Evolutionary conservation across 2,329 filamentous ascomycete species (phyloP).

Genomic region (Fusarium siculi): DNA sequence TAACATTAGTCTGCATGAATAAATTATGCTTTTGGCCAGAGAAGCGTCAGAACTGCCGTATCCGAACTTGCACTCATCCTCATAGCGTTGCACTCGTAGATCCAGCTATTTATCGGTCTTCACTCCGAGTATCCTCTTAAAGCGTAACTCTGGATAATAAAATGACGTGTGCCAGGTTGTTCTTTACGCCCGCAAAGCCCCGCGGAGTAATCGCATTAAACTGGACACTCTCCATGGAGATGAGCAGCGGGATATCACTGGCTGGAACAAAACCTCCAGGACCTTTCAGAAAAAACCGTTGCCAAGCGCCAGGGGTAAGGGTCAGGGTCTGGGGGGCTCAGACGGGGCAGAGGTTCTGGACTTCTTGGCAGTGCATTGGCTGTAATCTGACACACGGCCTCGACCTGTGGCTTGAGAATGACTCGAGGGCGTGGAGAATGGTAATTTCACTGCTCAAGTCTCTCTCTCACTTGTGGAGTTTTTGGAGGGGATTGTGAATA

Average conservation of each 20-base stretch:
- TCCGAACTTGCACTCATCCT: not conserved
- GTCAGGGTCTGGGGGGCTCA: not conserved
- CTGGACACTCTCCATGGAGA: not conserved
- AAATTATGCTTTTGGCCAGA: not conserved
- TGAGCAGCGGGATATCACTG: not conserved
- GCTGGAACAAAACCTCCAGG: not conserved
- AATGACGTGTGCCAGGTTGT: slow-evolving; percentile 1
- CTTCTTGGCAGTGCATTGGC: slow-evolving; percentile 16
- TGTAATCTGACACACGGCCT: not conserved
- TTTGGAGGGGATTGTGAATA: not conserved
- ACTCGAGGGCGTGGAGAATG: not conserved
- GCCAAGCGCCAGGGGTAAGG: slow-evolving; percentile 7
- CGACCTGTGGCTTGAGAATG: not conserved
- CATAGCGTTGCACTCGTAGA: not conserved
- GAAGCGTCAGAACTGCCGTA: no score
- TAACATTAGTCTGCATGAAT: not conserved
- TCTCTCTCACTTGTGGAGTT: not conserved
- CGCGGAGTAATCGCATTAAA: not conserved
- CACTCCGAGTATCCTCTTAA: not conserved
- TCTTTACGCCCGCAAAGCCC: slow-evolving; percentile 1
- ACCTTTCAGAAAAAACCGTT: not conserved
- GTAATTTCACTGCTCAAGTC: not conserved
- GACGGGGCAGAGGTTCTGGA: slow-evolving; percentile 11
- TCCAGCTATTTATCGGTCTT: not conserved
- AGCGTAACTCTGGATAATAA: not conserved